These are phyloP conservation scores for Immersiella caudata DNA, from an alignment of 495 filamentous ascomycete genomes.

Conservation along the genomic window DNA sequence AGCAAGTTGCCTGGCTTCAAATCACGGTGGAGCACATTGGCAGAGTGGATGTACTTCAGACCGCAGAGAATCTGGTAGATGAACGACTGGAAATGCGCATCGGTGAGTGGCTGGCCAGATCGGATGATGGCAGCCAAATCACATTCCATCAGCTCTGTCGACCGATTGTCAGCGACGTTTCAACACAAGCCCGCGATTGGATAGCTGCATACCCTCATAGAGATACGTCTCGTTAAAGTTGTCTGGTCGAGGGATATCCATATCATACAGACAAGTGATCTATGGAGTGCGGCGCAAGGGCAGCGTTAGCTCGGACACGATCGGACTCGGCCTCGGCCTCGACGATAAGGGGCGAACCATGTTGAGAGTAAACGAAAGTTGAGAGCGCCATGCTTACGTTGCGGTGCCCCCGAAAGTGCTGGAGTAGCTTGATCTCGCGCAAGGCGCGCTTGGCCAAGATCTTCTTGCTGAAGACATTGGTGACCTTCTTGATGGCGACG, in stretches of 20 bases:
- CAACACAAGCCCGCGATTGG: neutral
- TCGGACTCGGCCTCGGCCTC: neutral
- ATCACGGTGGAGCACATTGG: constrained; percentile 95
- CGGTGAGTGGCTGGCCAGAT: constrained; percentile 92
- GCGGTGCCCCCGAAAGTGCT: constrained; percentile 87
- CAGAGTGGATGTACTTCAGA: constrained; percentile 97
- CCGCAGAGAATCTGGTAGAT: constrained; percentile 95
- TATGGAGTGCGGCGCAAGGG: constrained; percentile 36
- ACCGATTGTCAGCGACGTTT: constrained; percentile 25
- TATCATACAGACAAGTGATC: constrained; percentile 99
- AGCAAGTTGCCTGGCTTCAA: constrained; percentile 96
- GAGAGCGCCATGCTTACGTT: constrained; percentile 48
- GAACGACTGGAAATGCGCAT: constrained; percentile 94
- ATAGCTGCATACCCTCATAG: constrained; percentile 77
- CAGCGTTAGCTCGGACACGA: neutral
- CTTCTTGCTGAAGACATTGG: constrained; percentile 99
- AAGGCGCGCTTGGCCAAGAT: constrained; percentile 96
- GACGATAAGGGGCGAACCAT: neutral
- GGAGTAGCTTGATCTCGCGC: constrained; percentile 96
- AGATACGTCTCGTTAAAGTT: constrained; percentile 99
- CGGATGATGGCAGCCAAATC: constrained; percentile 97
- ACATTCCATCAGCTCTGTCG: constrained; percentile 95
- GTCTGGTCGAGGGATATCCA: constrained; percentile 97
- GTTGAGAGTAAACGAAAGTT: neutral
- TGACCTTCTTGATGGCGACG: constrained; percentile 99